These are phyloP conservation scores for Aspergillus conjunctus DNA, from an alignment of 495 filamentous ascomycete species.

Conservation along the genomic window DNA sequence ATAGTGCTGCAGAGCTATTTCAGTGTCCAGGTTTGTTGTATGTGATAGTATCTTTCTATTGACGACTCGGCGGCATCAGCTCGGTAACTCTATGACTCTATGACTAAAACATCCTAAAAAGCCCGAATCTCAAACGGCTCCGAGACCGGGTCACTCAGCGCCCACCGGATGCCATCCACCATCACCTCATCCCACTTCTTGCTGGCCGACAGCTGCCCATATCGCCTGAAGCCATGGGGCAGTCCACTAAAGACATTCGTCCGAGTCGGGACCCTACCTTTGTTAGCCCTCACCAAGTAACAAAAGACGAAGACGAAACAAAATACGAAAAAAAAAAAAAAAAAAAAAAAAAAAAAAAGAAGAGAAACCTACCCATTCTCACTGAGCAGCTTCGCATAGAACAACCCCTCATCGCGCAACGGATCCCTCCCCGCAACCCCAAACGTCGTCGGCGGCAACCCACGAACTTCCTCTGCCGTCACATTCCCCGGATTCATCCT, in stretches of 20 bases:
- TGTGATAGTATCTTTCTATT: too few species aligned
- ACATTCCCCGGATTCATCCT: conserved; percentile 46
- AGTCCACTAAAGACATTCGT: conserved; percentile 47
- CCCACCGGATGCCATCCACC: conserved; percentile 44
- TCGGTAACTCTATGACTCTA: too few species aligned
- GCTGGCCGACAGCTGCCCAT: conserved; percentile 35
- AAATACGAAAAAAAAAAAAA: neutral
- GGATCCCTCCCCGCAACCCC: conserved; percentile 50
- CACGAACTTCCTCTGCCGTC: conserved; percentile 39
- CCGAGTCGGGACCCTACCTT: conserved; percentile 42
- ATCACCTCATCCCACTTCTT: conserved; percentile 48
- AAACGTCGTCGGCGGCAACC: conserved; percentile 47
- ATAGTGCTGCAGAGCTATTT: too few species aligned
- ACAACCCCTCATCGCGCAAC: conserved; percentile 49
- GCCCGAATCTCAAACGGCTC: conserved; percentile 39
- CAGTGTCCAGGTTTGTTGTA: too few species aligned
- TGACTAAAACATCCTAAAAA: too few species aligned
- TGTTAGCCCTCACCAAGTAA: neutral
- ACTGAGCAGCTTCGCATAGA: conserved; percentile 46
- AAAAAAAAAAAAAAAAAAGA: neutral
- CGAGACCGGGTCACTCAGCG: conserved; percentile 33
- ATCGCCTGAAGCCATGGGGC: conserved; percentile 50
- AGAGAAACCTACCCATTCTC: conserved; percentile 45
- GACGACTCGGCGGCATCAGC: too few species aligned
- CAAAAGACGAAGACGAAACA: neutral